Percentiles rank a stretch among this genome's conserved stretches.
These are phyloP conservation scores for Cystobasidium ongulense DNA, from an alignment of 768 basidiomycete species.

Conservation along the genomic window DNA sequence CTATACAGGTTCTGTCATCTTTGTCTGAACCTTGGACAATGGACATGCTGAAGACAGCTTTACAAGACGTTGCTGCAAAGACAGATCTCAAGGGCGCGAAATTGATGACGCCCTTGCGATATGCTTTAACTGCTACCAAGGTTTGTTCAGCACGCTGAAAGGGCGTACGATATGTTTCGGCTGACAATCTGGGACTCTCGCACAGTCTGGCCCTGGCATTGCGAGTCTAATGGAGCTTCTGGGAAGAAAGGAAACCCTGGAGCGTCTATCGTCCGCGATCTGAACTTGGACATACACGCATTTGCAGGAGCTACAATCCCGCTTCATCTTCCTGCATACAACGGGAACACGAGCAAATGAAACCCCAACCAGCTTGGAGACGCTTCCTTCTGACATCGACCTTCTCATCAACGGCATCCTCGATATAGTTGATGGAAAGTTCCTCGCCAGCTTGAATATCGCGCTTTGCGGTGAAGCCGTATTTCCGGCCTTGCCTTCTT, in stretches of 20 bases:
- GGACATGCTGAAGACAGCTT: conserved; percentile 43
- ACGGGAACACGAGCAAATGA: conserved; percentile 6
- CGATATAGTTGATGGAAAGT: conserved; percentile 26
- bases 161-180: too few species aligned
- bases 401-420: not conserved
- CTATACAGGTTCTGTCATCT: conserved; percentile 4
- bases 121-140: conserved; percentile 75
- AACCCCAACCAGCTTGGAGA: conserved; percentile 18
- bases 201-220: conserved; percentile 13
- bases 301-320: not conserved
- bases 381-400: not conserved
- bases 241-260: conserved; percentile 5
- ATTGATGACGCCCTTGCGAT: conserved; percentile 66
- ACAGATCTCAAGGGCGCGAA: conserved; percentile 39
- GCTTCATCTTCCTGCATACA: conserved; percentile 5
- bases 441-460: not conserved
- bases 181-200: not conserved
- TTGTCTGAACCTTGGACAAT: conserved; percentile 46
- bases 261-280: not conserved
- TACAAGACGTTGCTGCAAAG: not conserved
- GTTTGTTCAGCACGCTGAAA: too few species aligned
- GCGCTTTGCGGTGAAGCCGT: not conserved
- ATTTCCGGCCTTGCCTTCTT: not conserved
- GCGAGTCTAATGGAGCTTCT: conserved; percentile 2
- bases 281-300: not conserved